phyloP scores from a whole-genome alignment of 2,329 filamentous ascomycete genomes.

The Botrytis tulipae region DNA sequence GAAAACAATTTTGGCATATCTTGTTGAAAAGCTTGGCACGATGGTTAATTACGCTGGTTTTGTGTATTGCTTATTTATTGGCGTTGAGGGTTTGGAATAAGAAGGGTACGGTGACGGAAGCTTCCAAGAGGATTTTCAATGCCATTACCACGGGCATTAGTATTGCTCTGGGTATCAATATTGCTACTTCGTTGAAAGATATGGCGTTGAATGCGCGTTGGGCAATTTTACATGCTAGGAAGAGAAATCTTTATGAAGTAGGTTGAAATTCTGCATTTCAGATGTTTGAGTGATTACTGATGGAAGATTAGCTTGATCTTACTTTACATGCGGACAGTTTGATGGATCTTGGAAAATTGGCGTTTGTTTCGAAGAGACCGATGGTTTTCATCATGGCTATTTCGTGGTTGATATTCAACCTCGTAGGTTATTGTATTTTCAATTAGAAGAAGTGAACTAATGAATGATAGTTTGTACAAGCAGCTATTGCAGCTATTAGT shows the following conservation, averaged over 20 bases:
- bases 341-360: constrained; percentile 36
- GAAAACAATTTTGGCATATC: constrained; percentile 33
- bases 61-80: constrained; percentile 32
- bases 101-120: constrained; percentile 37
- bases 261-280: not conserved
- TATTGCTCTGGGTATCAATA: constrained; percentile 45
- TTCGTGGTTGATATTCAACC: constrained; percentile 39
- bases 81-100: constrained; percentile 24
- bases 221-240: constrained; percentile 44
- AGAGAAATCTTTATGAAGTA: constrained; percentile 44
- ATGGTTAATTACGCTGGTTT: constrained; percentile 29
- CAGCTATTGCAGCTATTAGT: constrained; percentile 45
- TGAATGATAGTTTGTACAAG: constrained; percentile 41
- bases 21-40: constrained; percentile 28
- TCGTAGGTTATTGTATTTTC: constrained; percentile 32
- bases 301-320: constrained; percentile 33
- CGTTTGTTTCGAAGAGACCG: constrained; percentile 33
- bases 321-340: constrained; percentile 40
- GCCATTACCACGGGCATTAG: constrained; percentile 46
- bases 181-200: constrained; percentile 45
- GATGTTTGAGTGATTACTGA: constrained; percentile 20
- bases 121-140: constrained; percentile 45
- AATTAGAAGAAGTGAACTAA: not conserved
- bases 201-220: constrained; percentile 48
- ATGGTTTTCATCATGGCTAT: constrained; percentile 36